A percentile compares a stretch with the other conserved stretches of the same genome.
Evolutionary conservation across 495 filamentous ascomycete genomes (phyloP).

Genomic region (Astrothelium subdiscretum): DNA sequence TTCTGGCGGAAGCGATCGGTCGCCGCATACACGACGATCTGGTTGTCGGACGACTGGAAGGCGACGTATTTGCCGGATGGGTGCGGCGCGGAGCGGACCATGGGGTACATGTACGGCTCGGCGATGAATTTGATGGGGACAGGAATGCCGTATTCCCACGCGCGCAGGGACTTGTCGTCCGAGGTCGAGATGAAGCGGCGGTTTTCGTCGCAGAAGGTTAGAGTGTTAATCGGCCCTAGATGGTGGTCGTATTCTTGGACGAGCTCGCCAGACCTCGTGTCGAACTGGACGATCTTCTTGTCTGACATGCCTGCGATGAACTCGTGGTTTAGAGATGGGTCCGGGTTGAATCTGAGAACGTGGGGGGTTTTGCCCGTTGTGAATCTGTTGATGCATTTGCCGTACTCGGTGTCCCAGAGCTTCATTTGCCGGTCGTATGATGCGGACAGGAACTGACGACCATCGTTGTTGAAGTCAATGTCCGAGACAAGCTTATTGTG

Average conservation of each 20-base stretch:
- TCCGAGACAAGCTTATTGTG: constrained; percentile 87
- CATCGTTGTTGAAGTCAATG: constrained; percentile 69
- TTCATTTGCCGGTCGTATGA: constrained; percentile 92
- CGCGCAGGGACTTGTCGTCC: constrained; percentile 89
- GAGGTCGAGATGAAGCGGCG: constrained; percentile 95
- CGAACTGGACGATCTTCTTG: constrained; percentile 98
- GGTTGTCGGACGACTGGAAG: constrained; percentile 88
- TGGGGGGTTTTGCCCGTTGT: constrained; percentile 90
- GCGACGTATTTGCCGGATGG: constrained; percentile 86
- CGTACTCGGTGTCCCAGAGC: constrained; percentile 96
- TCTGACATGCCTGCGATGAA: constrained; percentile 95
- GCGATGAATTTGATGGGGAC: constrained; percentile 84
- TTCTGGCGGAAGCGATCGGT: constrained; percentile 95
- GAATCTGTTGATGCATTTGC: constrained; percentile 73
- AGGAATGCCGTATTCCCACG: constrained; percentile 96
- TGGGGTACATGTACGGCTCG: constrained; percentile 92
- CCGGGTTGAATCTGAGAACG: constrained; percentile 85
- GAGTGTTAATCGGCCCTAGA: constrained; percentile 90
- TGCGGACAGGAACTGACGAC: constrained; percentile 82
- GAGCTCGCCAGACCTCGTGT: constrained; percentile 63
- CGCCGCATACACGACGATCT: constrained; percentile 88
- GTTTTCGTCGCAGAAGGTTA: constrained; percentile 90
- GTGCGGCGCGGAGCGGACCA: constrained; percentile 70
- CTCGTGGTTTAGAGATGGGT: constrained; percentile 62
- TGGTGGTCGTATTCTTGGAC: constrained; percentile 99